Evolutionary conservation across 2,329 filamentous ascomycete genomes (phyloP).

Genomic region (Aaosphaeria pasadenensis): DNA sequence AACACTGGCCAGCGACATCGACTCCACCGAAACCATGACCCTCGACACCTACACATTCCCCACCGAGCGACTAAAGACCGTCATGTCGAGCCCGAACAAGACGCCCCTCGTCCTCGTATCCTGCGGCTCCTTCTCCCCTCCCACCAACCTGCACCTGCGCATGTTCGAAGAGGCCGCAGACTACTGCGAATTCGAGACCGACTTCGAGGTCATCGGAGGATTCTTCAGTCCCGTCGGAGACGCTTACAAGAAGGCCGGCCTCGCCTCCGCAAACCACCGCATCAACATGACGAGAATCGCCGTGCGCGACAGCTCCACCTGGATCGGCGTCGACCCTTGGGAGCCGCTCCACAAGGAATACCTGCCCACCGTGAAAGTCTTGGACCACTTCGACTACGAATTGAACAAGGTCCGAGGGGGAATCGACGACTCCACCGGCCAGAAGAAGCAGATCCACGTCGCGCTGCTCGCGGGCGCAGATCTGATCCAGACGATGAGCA

Average conservation of each 20-base stretch:
- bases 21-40: slow-evolving; percentile 25
- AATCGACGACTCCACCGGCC: slow-evolving; percentile 65
- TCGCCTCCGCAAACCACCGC: slow-evolving; percentile 70
- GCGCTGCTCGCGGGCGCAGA: slow-evolving; percentile 73
- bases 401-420: slow-evolving; percentile 78
- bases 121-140: slow-evolving; percentile 70
- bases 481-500: slow-evolving; percentile 52
- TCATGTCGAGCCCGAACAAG: slow-evolving; percentile 54
- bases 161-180: slow-evolving; percentile 89
- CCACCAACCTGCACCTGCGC: slow-evolving; percentile 73
- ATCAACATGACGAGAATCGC: slow-evolving; percentile 86
- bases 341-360: slow-evolving; percentile 84
- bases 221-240: slow-evolving; percentile 78
- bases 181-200: slow-evolving; percentile 65
- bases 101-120: slow-evolving; percentile 66
- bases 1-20: slow-evolving; percentile 19
- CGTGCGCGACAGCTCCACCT: slow-evolving; percentile 60
- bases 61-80: slow-evolving; percentile 55
- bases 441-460: slow-evolving; percentile 67
- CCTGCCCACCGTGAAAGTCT: slow-evolving; percentile 80
- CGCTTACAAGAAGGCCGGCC: slow-evolving; percentile 75
- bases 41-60: slow-evolving; percentile 60
- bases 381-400: slow-evolving; percentile 89
- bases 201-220: slow-evolving; percentile 83
- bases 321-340: slow-evolving; percentile 45